Percentiles rank a stretch among this genome's conserved stretches.
Evolutionary conservation across 306 rosid species (phyloP).

Genomic region (Alnus glutinosa): DNA sequence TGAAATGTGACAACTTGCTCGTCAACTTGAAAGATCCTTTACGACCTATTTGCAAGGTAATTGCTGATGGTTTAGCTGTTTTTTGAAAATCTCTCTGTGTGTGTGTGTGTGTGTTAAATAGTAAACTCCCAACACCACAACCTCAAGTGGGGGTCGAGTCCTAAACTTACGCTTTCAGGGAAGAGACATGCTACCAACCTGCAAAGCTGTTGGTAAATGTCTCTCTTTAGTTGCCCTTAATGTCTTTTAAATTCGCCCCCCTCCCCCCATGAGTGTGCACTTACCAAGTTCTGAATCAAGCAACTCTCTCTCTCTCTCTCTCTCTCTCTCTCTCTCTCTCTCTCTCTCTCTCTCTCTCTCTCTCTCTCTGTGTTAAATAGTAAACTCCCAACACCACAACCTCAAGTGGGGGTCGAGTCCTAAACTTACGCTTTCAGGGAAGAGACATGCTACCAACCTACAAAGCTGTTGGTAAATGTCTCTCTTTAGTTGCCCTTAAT

Average conservation of each 20-base stretch:
- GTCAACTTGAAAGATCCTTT: constrained; percentile 81
- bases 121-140: background rate
- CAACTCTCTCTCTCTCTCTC: background rate
- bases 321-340: no score
- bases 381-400: background rate
- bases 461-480: constrained; percentile 5
- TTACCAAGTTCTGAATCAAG: background rate
- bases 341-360: no score
- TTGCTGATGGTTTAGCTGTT: background rate
- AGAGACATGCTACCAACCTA: constrained; percentile 1
- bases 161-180: background rate
- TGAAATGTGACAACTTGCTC: constrained; percentile 89
- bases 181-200: constrained; percentile 2
- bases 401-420: no score
- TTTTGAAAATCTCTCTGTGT: background rate
- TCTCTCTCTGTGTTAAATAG: background rate
- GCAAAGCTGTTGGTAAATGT: constrained; percentile 6
- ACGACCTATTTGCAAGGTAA: constrained; percentile 93
- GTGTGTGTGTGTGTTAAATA: background rate
- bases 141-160: no score
- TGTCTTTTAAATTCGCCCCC: background rate
- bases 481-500: background rate
- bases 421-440: background rate
- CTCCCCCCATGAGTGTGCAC: background rate
- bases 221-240: background rate